A percentile compares a stretch with the other conserved stretches of the same genome.
These are phyloP conservation scores for Fraxinus greggii DNA, from an alignment of 305 asterid genomes.

Conservation along the genomic window DNA sequence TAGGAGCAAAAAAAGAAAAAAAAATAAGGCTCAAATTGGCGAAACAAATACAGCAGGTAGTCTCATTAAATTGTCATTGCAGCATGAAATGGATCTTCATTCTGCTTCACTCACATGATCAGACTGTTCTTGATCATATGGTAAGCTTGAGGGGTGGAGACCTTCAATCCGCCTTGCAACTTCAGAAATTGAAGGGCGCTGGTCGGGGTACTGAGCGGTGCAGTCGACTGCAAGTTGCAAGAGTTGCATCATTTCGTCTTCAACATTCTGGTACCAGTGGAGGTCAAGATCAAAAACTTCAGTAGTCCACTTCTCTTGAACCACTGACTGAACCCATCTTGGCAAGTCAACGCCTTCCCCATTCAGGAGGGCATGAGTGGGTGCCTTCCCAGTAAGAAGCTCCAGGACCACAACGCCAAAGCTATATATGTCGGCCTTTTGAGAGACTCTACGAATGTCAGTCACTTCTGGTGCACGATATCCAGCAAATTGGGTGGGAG, in stretches of 20 bases:
- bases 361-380: slow-evolving; percentile 43
- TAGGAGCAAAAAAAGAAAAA: background rate
- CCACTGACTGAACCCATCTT: slow-evolving; percentile 52
- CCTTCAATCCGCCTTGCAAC: slow-evolving; percentile 44
- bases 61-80: slow-evolving; percentile 20
- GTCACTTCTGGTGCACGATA: slow-evolving; percentile 57
- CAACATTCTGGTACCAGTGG: slow-evolving; percentile 41
- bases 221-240: slow-evolving; percentile 56
- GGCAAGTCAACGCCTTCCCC: slow-evolving; percentile 58
- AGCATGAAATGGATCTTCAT: slow-evolving; percentile 8
- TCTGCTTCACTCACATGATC: slow-evolving; percentile 35
- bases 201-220: slow-evolving; percentile 49
- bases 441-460: slow-evolving; percentile 43
- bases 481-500: slow-evolving; percentile 45
- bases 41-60: slow-evolving; percentile 20
- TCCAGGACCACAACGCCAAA: slow-evolving; percentile 46
- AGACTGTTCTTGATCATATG: slow-evolving; percentile 24
- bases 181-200: slow-evolving; percentile 44
- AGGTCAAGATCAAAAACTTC: slow-evolving; percentile 52
- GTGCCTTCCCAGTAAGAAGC: slow-evolving; percentile 59
- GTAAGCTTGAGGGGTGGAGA: slow-evolving; percentile 32
- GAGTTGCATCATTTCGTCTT: slow-evolving; percentile 51
- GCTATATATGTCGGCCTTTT: slow-evolving; percentile 54
- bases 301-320: slow-evolving; percentile 46
- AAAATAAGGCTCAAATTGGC: slow-evolving; percentile 24